Base-by-base conservation (phyloP, 202 grass and related monocot genomes). In the Eragrostis tef region DNA sequence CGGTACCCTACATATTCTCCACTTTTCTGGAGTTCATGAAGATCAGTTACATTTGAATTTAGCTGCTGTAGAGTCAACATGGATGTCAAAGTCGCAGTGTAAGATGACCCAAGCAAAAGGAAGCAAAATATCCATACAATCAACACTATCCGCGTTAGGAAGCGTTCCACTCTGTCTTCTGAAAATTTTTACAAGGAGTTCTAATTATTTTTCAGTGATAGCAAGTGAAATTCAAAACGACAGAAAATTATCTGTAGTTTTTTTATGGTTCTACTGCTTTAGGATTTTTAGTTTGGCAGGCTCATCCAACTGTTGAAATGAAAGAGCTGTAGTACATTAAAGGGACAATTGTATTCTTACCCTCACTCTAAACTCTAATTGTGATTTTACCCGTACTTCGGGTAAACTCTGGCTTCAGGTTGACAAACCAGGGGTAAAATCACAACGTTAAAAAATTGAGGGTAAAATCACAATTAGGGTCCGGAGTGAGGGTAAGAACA, bases 41-140 rank as follows among this genome's bases (percentile, higher is more conserved):
- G 11, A 60, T 87, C 44, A 57, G 74, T 83, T 14, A 81, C 70
- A 42, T 79, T 92, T 53, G 90, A 82, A 63, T 90, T 29, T 22
- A 93, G 86, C 36, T 92, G 88, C 16, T 90, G 73, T 43, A 89
- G 79, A 2, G 90, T 92, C 46, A 96, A 62, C 80, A 93, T 90
- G 68, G 90, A 83, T 8, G 90, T 39, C 44, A 96, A 81, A 34
- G 64, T 96, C 39, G 93, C 93, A 24, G 93, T 92, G 14, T 96
- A 96, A 49, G 89, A 86, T 81, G 90, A 92, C 62, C 54, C 84
- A 61, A 96, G 77, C 39, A 92, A 57, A 14, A 96, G 84, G 1
- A 93, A 66, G 12, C 88, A 85, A 59, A 87, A 81, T 6, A 85
- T 9, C 86, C 85, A 87, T 56, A 95, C 48, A 22, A 88, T 61